Base-by-base conservation (phyloP, 164 flowering plant species). In the Kingdonia uniflora region DNA sequence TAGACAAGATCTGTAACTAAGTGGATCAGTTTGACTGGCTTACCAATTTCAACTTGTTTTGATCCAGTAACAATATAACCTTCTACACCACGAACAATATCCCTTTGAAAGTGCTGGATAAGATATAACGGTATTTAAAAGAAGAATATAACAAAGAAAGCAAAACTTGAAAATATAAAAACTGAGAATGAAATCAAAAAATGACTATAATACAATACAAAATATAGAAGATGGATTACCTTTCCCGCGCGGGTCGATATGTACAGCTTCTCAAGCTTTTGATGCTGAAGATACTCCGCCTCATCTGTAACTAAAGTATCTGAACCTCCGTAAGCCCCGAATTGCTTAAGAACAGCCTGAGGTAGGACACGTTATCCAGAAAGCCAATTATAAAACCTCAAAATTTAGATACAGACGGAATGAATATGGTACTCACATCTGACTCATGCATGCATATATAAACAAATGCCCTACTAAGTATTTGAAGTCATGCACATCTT, bases 31-130 rank as follows among this genome's bases (percentile, higher is more conserved):
- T 45, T 20, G 13, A 14, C 20, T n/a, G 65, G 59, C 67, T 60
- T 47, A 80, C 98, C 95, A 63, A 92, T 88, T 59, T 85, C 91
- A 53, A 85, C 80, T 77, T 92, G 95, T 70, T 88, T 92, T 44
- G 94, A 78, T 40, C 91, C 95, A 47, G 84, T 76, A 20, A 82
- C 84, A 42, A 85, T 84, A 60, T 76, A 87, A 20, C 96, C 96
- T 72, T 88, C 94, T 5, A 79, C 80, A 17, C 96, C 88, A 52
- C 90, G 94, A 19, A 84, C 84, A 59, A 92, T 79, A 74, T 88
- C 96, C 65, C 94, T 76, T 77, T 88, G 96, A 52, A 74, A 85
- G 68, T 86, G 94, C 98, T 88, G 77, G 8, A 19, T 5, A 20
- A 19, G 23, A 1, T 19, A 5, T 3, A 47, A 4, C 5, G n/a